Conservation (phyloP, 2,329 filamentous ascomycete genomes). For the Curvularia sp. region DNA sequence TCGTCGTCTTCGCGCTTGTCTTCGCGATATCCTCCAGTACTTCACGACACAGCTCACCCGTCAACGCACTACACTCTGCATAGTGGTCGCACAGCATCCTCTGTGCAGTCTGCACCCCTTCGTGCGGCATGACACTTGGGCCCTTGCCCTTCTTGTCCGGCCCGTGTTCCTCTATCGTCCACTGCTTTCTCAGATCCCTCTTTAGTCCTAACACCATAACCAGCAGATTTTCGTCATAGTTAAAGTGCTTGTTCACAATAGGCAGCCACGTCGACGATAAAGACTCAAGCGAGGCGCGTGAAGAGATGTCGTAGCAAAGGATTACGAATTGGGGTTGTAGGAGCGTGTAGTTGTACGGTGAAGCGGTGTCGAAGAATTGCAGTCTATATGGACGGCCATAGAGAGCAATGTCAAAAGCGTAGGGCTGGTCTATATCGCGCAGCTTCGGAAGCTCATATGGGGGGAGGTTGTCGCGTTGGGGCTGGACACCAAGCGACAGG, state of each 20-base stretch:
- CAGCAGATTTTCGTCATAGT: constrained; percentile 59
- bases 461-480: constrained; percentile 37
- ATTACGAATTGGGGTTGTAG: constrained; percentile 62
- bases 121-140: constrained; percentile 59
- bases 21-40: constrained; percentile 67
- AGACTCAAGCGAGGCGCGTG: constrained; percentile 58
- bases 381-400: constrained; percentile 63
- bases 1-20: constrained; percentile 65
- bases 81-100: constrained; percentile 68
- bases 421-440: constrained; percentile 64
- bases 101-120: constrained; percentile 60
- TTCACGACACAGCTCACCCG: constrained; percentile 65
- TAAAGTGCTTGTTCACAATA: constrained; percentile 60
- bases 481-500: constrained; percentile 42
- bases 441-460: constrained; percentile 53
- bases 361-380: constrained; percentile 64
- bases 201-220: constrained; percentile 67
- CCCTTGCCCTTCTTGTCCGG: constrained; percentile 47
- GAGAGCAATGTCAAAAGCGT: constrained; percentile 64
- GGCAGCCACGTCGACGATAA: constrained; percentile 56
- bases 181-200: constrained; percentile 61
- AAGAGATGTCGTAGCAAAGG: constrained; percentile 65
- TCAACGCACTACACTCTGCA: constrained; percentile 67
- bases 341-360: constrained; percentile 64
- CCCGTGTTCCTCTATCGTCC: constrained; percentile 46